A percentile compares a stretch with the other conserved stretches of the same genome.
Evolutionary conservation across 2,329 filamentous ascomycete species (phyloP).

Genomic region (Cercospora zeae-maydis): DNA sequence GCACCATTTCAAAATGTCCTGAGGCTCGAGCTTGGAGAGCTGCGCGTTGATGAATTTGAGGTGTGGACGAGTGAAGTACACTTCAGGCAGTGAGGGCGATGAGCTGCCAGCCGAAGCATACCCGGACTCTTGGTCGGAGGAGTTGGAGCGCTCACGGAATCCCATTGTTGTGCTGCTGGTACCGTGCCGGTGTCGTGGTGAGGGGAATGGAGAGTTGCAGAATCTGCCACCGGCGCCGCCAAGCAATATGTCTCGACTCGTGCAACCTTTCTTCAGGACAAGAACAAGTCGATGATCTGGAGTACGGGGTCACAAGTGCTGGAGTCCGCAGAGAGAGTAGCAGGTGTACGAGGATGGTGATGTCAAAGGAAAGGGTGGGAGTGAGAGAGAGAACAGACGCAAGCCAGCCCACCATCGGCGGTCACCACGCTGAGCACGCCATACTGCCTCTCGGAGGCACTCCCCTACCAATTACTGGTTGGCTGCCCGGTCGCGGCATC

Average conservation of each 20-base stretch:
- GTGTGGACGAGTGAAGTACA: constrained; percentile 84
- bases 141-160: constrained; percentile 21
- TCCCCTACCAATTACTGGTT: background rate
- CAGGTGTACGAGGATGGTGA: background rate
- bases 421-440: background rate
- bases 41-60: constrained; percentile 87
- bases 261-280: background rate
- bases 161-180: constrained; percentile 14
- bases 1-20: constrained; percentile 90
- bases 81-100: constrained; percentile 64
- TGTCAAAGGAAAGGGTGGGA: background rate
- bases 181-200: background rate
- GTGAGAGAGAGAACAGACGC: background rate
- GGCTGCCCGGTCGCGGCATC: background rate
- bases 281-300: background rate
- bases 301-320: background rate
- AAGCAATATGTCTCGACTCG: background rate
- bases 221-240: constrained; percentile 3
- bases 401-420: background rate
- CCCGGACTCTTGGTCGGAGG: constrained; percentile 66
- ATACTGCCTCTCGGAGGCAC: background rate
- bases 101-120: constrained; percentile 67
- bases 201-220: constrained; percentile 1
- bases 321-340: background rate
- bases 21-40: constrained; percentile 78